phyloP scores from a whole-genome alignment of 2,329 filamentous ascomycete species.

The Colletotrichum filicis region DNA sequence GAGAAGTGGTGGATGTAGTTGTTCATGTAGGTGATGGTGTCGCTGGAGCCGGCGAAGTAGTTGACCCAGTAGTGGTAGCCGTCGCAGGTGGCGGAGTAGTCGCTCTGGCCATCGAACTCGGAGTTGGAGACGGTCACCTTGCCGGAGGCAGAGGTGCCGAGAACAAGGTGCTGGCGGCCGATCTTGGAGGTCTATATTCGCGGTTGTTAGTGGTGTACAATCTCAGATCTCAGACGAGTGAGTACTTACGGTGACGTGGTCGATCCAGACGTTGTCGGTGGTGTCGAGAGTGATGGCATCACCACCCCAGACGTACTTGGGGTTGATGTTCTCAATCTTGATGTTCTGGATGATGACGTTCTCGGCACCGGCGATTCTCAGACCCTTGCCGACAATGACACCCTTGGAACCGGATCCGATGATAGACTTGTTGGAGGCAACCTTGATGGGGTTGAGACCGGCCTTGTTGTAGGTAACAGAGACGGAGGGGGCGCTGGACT shows the following conservation, averaged over 20 bases:
- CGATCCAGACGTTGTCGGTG: conserved; percentile 60
- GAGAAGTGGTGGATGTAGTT: conserved; percentile 71
- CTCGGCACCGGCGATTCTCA: conserved; percentile 57
- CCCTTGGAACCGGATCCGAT: conserved; percentile 63
- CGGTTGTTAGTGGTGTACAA: background rate
- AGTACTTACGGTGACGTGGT: conserved; percentile 55
- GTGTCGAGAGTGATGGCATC: conserved; percentile 65
- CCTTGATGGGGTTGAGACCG: conserved; percentile 59
- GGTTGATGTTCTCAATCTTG: conserved; percentile 46
- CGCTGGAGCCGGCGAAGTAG: conserved; percentile 66
- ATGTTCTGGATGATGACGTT: conserved; percentile 70
- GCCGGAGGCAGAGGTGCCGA: conserved; percentile 62
- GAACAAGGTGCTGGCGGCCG: conserved; percentile 69
- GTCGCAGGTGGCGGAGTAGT: conserved; percentile 68
- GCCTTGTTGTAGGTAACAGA: conserved; percentile 63
- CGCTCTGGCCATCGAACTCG: conserved; percentile 65
- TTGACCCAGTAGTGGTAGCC: conserved; percentile 69
- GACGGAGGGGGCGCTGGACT: conserved; percentile 59
- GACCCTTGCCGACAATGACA: conserved; percentile 68
- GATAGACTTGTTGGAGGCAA: conserved; percentile 68
- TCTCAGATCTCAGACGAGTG: background rate
- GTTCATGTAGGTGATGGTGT: conserved; percentile 67
- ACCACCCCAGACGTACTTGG: conserved; percentile 68
- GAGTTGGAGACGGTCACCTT: conserved; percentile 70
- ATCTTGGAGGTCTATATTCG: conserved; percentile 59